Conservation (phyloP, 345 rosid genomes). For the Acer saccharum region DNA sequence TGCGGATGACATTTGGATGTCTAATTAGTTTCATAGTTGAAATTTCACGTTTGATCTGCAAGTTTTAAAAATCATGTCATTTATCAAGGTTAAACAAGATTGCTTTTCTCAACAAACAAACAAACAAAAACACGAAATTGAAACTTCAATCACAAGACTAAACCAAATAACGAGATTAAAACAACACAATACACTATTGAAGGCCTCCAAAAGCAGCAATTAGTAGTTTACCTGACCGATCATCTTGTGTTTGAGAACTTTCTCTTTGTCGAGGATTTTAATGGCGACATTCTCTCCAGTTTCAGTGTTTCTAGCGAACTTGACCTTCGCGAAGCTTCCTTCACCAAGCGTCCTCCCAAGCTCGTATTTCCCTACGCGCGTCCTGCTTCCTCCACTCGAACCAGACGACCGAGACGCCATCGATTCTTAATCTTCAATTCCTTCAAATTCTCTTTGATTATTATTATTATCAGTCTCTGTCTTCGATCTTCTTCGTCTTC, state of each 20-base stretch:
- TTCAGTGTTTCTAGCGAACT: slow-evolving; percentile 77
- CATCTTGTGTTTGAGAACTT: slow-evolving; percentile 86
- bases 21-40: slow-evolving; percentile 89
- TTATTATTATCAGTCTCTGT: not conserved
- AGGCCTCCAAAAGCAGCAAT: no score
- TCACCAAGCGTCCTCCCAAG: slow-evolving; percentile 91
- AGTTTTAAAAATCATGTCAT: slow-evolving; percentile 3
- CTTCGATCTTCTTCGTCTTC: not conserved
- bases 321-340: slow-evolving; percentile 98
- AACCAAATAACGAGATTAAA: no score
- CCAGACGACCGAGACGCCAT: slow-evolving; percentile 72
- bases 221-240: slow-evolving; percentile 68
- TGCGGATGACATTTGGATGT: slow-evolving; percentile 95
- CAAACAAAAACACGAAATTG: not conserved
- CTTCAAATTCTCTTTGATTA: not conserved
- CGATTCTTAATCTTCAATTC: not conserved
- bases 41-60: slow-evolving; percentile 94
- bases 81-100: not conserved
- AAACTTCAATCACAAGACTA: no score
- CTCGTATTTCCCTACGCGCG: slow-evolving; percentile 98
- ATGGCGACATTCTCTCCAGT: slow-evolving; percentile 84
- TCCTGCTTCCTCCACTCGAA: slow-evolving; percentile 45
- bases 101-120: not conserved
- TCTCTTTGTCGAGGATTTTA: slow-evolving; percentile 93
- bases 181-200: no score